Conservation (phyloP, 306 rosid species). For the Ziziphus jujuba region DNA sequence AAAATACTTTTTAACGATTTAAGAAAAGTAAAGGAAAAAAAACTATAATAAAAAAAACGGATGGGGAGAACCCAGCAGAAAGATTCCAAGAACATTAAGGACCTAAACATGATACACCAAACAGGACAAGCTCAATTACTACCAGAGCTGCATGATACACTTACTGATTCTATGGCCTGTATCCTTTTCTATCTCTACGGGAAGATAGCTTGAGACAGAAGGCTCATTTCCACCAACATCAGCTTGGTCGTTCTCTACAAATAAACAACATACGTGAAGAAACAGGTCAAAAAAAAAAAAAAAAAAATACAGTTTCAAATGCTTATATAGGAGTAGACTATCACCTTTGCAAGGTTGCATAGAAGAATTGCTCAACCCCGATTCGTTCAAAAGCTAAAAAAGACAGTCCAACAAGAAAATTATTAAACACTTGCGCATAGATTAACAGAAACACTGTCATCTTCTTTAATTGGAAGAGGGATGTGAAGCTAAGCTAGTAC, state of each 20-base stretch:
- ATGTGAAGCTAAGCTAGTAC: conserved; percentile 26
- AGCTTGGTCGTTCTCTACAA: conserved; percentile 56
- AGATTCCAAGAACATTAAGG: neutral
- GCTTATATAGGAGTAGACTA: conserved; percentile 6
- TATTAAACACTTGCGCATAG: neutral
- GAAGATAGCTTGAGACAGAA: conserved; percentile 68
- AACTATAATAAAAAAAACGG: neutral
- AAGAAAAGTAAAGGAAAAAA: neutral
- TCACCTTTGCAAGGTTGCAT: conserved; percentile 81
- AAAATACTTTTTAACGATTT: neutral
- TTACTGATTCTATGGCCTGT: conserved; percentile 31
- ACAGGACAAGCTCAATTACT: conserved; percentile 38
- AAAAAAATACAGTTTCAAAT: neutral
- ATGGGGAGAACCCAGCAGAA: neutral
- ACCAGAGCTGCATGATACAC: conserved; percentile 35
- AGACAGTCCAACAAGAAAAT: conserved; percentile 12
- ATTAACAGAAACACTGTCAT: neutral
- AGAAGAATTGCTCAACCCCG: conserved; percentile 83
- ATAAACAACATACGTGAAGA: conserved; percentile 18
- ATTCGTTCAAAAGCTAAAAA: conserved; percentile 70
- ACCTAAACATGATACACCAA: neutral
- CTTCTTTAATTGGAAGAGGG: conserved; percentile 1
- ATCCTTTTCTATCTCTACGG: conserved; percentile 55
- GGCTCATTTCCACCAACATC: conserved; percentile 73
- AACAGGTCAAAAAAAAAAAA: neutral